Conservation (phyloP, 2,329 filamentous ascomycete genomes). For the Aspergillus alliaceus region DNA sequence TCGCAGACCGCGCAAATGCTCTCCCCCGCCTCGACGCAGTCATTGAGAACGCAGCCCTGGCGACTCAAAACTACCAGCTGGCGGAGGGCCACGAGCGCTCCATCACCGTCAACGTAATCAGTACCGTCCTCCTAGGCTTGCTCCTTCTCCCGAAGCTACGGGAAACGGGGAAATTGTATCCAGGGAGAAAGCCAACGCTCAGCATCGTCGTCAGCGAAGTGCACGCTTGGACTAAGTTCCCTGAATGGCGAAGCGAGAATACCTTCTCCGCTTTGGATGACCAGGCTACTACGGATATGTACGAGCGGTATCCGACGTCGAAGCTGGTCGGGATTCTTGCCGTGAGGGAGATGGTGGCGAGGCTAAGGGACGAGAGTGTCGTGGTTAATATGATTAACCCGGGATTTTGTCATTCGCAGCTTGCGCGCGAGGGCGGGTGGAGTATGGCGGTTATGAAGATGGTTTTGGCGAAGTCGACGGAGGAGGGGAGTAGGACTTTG, state of each 20-base stretch:
- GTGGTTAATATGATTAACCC: constrained; percentile 55
- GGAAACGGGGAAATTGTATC: constrained; percentile 33
- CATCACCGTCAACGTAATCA: constrained; percentile 56
- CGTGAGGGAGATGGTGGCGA: constrained; percentile 41
- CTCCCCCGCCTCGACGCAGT: constrained; percentile 39
- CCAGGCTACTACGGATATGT: constrained; percentile 36
- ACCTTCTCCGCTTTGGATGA: constrained; percentile 42
- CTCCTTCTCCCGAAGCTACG: constrained; percentile 55
- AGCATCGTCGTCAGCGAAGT: constrained; percentile 45
- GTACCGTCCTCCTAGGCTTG: constrained; percentile 51
- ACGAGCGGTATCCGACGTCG: constrained; percentile 44
- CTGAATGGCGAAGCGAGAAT: constrained; percentile 37
- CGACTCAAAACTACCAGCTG: constrained; percentile 28
- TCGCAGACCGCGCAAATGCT: constrained; percentile 31
- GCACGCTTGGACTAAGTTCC: constrained; percentile 39
- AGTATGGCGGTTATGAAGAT: constrained; percentile 22
- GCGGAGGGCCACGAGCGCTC: constrained; percentile 50
- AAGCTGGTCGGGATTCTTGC: constrained; percentile 52
- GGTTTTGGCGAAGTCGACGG: constrained; percentile 44
- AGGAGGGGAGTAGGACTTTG: constrained; percentile 50
- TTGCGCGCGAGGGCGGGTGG: constrained; percentile 39
- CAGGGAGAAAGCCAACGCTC: constrained; percentile 31
- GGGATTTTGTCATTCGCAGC: constrained; percentile 52
- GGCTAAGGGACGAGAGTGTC: constrained; percentile 34
- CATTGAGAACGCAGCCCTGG: constrained; percentile 48